phyloP scores from a whole-genome alignment of 1,284 basidiomycete species.

The Cutaneotrichosporon daszewskae region DNA sequence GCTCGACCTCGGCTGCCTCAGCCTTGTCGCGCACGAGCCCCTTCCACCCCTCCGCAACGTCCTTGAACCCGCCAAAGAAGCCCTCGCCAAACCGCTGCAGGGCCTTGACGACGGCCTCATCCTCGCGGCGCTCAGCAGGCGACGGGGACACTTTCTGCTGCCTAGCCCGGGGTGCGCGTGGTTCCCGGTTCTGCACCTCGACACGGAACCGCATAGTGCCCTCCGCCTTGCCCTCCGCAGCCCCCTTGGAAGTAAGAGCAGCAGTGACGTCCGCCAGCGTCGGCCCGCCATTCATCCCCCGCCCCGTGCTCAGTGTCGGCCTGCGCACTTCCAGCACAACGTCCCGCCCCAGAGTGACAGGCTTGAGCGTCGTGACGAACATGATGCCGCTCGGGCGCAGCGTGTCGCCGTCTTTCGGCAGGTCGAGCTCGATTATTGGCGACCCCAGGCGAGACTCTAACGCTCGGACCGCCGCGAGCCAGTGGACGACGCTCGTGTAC shows the following conservation, averaged over 20 bases:
- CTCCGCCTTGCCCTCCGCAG: not conserved
- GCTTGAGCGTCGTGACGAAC: slow-evolving; percentile 23
- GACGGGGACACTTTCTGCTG: not conserved
- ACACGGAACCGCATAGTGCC: slow-evolving; percentile 15
- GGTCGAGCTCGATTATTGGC: slow-evolving; percentile 17
- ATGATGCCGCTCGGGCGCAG: slow-evolving; percentile 11
- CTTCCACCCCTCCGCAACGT: slow-evolving; percentile 24
- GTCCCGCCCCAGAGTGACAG: slow-evolving; percentile 19
- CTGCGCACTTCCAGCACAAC: slow-evolving; percentile 30
- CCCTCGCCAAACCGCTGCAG: slow-evolving; percentile 26
- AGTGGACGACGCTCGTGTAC: slow-evolving; percentile 21
- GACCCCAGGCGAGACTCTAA: slow-evolving; percentile 29
- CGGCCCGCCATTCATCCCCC: not conserved
- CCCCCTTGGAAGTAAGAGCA: not conserved
- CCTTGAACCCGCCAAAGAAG: slow-evolving; percentile 32
- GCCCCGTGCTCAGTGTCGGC: slow-evolving; percentile 3
- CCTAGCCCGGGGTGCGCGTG: not conserved
- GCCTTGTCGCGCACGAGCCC: slow-evolving; percentile 4
- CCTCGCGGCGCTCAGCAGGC: slow-evolving; percentile 15
- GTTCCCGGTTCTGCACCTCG: not conserved
- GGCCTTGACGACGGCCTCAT: slow-evolving; percentile 21
- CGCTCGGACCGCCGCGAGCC: slow-evolving; percentile 26
- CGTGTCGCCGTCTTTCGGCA: slow-evolving; percentile 26
- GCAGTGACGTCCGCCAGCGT: slow-evolving; percentile 4
- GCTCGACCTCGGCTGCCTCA: slow-evolving; percentile 7